phyloP scores from a whole-genome alignment of 1,139 yeast species.

The Suhomyces terraborum region DNA sequence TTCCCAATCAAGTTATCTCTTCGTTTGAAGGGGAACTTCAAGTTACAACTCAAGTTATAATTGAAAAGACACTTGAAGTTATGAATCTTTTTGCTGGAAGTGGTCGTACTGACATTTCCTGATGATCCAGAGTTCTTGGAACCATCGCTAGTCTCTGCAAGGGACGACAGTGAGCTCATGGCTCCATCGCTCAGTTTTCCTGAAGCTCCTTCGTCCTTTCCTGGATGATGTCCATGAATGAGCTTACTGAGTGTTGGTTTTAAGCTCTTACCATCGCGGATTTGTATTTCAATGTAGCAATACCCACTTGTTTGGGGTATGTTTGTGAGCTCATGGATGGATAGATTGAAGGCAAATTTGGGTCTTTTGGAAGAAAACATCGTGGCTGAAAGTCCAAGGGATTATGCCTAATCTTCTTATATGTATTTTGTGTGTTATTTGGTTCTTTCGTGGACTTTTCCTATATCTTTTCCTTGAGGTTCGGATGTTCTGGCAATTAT shows the following conservation, averaged over 20 bases:
- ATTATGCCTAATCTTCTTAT: too few species aligned
- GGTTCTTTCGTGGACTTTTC: too few species aligned
- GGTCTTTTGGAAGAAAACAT: slow-evolving; percentile 29
- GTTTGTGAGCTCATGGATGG: slow-evolving; percentile 71
- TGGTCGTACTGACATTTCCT: slow-evolving; percentile 35
- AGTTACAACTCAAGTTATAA: slow-evolving; percentile 41
- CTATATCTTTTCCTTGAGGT: background rate
- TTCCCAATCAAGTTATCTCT: slow-evolving; percentile 42
- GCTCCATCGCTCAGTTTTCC: background rate
- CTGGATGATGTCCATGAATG: slow-evolving; percentile 16
- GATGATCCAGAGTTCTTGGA: slow-evolving; percentile 19
- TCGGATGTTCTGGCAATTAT: slow-evolving; percentile 3
- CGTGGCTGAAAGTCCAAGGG: background rate
- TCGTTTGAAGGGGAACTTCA: slow-evolving; percentile 39
- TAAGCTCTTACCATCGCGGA: slow-evolving; percentile 30
- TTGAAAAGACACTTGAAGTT: slow-evolving; percentile 48
- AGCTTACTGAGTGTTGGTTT: slow-evolving; percentile 16
- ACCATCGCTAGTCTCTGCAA: slow-evolving; percentile 7
- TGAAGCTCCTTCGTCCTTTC: slow-evolving; percentile 4
- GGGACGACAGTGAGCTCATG: slow-evolving; percentile 3
- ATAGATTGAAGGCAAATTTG: slow-evolving; percentile 58
- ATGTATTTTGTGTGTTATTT: too few species aligned
- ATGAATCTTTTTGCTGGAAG: slow-evolving; percentile 40
- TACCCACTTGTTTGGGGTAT: slow-evolving; percentile 78
- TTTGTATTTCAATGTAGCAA: slow-evolving; percentile 57